These are phyloP conservation scores for Craterostigma plantagineum DNA, from an alignment of 257 asterid genomes.

Conservation along the genomic window DNA sequence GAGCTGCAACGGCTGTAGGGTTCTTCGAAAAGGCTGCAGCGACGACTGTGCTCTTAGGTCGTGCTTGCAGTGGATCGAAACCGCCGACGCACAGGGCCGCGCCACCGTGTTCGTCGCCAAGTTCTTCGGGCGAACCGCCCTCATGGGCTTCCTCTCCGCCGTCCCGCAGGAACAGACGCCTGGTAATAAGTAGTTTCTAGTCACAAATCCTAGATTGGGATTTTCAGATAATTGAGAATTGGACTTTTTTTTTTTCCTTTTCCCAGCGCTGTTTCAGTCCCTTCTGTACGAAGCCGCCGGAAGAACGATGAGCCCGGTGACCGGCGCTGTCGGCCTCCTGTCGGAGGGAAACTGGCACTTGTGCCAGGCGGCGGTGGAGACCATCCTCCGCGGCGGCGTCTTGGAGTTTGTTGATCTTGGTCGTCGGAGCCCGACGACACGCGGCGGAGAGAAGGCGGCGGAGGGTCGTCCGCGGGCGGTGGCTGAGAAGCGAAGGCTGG, in stretches of 20 bases:
- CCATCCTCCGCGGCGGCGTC: conserved; percentile 37
- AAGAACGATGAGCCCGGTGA: conserved; percentile 41
- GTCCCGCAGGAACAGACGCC: conserved; percentile 35
- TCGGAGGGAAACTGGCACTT: conserved; percentile 43
- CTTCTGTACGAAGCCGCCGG: conserved; percentile 44
- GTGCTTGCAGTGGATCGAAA: conserved; percentile 36
- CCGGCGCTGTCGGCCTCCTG: conserved; percentile 42
- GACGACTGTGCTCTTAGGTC: conserved; percentile 27
- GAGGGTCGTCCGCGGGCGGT: no score
- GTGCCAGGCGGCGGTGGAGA: conserved; percentile 52
- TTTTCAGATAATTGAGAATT: background rate
- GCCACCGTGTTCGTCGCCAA: conserved; percentile 53
- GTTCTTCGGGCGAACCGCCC: conserved; percentile 61
- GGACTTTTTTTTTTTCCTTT: background rate
- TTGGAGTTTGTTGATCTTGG: conserved; percentile 2
- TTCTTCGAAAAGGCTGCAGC: conserved; percentile 50
- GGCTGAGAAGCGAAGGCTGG: no score
- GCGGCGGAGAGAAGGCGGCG: no score
- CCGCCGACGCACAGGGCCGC: conserved; percentile 34
- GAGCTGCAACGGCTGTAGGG: conserved; percentile 63
- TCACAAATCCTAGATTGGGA: background rate
- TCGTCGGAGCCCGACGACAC: no score
- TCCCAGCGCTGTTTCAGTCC: conserved; percentile 34
- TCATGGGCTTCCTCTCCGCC: conserved; percentile 44
- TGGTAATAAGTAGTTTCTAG: conserved; percentile 12